A percentile compares a stretch with the other conserved stretches of the same genome.
Evolutionary conservation across 1,284 basidiomycete genomes (phyloP).

Genomic region (Erythrobasidium hasegawianum): DNA sequence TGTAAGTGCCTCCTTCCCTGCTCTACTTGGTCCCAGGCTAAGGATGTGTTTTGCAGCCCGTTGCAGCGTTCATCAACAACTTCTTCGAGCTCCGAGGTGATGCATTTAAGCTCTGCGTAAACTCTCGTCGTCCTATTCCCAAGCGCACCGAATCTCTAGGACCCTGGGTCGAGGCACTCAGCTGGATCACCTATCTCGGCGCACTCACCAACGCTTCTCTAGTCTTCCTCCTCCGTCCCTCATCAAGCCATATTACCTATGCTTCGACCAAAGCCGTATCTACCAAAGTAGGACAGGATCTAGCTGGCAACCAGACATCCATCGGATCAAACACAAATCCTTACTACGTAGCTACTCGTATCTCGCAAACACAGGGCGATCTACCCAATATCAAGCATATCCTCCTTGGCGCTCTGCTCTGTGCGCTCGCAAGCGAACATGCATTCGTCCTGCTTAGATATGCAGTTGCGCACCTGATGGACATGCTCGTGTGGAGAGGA

Average conservation of each 20-base stretch:
- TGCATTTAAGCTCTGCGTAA: conserved; percentile 88
- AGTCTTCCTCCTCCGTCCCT: conserved; percentile 71
- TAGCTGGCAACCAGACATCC: conserved; percentile 18
- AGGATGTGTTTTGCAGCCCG: conserved; percentile 21
- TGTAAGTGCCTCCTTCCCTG: no score
- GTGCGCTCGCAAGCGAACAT: conserved; percentile 74
- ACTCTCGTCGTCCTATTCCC: conserved; percentile 79
- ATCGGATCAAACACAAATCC: background rate
- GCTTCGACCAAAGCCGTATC: background rate
- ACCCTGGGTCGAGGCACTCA: conserved; percentile 83
- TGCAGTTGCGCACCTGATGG: conserved; percentile 65
- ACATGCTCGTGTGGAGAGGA: conserved; percentile 63
- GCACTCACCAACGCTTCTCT: conserved; percentile 79
- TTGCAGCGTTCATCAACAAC: conserved; percentile 42
- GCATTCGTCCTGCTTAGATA: conserved; percentile 65
- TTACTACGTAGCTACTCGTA: conserved; percentile 18
- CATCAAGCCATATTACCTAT: background rate
- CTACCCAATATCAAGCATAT: conserved; percentile 32
- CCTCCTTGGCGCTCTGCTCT: conserved; percentile 63
- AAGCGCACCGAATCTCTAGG: conserved; percentile 84
- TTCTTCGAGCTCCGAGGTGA: conserved; percentile 84
- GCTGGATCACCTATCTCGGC: conserved; percentile 81
- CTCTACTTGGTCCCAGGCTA: no score
- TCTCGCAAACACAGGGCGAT: conserved; percentile 9
- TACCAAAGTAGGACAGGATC: conserved; percentile 4